Conservation (phyloP, 305 asterid genomes). For the Solanum hybrid region DNA sequence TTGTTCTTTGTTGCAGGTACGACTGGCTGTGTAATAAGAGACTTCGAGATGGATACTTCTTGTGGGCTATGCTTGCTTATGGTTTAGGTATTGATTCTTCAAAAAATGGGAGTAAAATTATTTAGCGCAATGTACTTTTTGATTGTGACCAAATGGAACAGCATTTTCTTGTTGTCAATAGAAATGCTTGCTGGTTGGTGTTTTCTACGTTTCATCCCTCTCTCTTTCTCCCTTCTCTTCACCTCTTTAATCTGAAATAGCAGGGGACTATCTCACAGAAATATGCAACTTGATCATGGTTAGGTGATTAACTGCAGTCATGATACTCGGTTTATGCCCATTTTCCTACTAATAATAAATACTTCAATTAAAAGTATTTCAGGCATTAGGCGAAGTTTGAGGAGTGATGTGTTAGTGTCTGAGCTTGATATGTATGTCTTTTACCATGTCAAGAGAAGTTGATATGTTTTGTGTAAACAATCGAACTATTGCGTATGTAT, state of each 20-base stretch:
- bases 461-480: background rate
- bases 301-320: background rate
- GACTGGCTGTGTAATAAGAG: constrained; percentile 88
- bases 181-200: background rate
- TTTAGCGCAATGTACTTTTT: background rate
- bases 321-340: background rate
- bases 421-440: background rate
- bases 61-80: constrained; percentile 89
- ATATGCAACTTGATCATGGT: background rate
- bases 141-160: background rate
- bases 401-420: background rate
- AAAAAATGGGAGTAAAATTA: background rate
- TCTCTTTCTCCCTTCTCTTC: background rate
- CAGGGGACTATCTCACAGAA: background rate
- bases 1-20: constrained; percentile 38
- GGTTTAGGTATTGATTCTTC: constrained; percentile 58
- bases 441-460: background rate
- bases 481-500: background rate
- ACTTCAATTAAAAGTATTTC: background rate
- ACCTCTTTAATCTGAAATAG: background rate
- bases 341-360: background rate
- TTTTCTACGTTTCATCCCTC: background rate
- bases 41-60: constrained; percentile 69
- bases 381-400: background rate
- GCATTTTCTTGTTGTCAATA: background rate